Evolutionary conservation across 371 early-diverging fungal genomes (phyloP).

Genomic region (Mucor circinelloides): DNA sequence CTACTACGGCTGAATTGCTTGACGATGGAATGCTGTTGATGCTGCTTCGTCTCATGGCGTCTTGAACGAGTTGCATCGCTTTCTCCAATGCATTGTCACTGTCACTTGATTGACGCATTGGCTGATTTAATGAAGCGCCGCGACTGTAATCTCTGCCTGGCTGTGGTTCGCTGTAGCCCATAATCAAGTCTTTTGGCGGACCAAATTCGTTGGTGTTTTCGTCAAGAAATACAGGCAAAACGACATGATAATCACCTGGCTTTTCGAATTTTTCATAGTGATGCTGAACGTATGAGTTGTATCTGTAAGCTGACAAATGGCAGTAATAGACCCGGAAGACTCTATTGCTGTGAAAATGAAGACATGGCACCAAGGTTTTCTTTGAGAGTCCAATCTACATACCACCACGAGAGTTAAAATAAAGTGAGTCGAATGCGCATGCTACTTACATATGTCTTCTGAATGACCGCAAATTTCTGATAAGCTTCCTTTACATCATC

Average conservation of each 20-base stretch:
- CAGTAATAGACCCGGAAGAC: conserved; percentile 40
- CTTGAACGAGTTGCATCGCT: neutral
- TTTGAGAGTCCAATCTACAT: conserved; percentile 29
- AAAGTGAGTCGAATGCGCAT: neutral
- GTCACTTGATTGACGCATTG: neutral
- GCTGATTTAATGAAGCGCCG: no score
- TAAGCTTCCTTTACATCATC: conserved; percentile 32
- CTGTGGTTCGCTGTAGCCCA: neutral
- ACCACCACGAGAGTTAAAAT: neutral
- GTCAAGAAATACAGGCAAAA: conserved; percentile 18
- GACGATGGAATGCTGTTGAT: neutral
- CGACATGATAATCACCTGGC: neutral
- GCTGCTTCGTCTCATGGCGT: neutral
- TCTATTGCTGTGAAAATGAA: conserved; percentile 34
- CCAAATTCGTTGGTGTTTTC: neutral
- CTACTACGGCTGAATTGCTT: neutral
- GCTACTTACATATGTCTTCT: conserved; percentile 38
- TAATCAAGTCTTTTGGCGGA: conserved; percentile 16
- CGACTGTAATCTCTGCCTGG: neutral
- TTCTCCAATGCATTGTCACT: neutral
- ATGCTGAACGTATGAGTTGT: conserved; percentile 18
- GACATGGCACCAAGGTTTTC: conserved; percentile 23
- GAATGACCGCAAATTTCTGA: conserved; percentile 31
- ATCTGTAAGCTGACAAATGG: conserved; percentile 23
- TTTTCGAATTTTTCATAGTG: neutral